Base-by-base conservation (phyloP, 2,329 filamentous ascomycete species). In the Scedosporium dehoogii region DNA sequence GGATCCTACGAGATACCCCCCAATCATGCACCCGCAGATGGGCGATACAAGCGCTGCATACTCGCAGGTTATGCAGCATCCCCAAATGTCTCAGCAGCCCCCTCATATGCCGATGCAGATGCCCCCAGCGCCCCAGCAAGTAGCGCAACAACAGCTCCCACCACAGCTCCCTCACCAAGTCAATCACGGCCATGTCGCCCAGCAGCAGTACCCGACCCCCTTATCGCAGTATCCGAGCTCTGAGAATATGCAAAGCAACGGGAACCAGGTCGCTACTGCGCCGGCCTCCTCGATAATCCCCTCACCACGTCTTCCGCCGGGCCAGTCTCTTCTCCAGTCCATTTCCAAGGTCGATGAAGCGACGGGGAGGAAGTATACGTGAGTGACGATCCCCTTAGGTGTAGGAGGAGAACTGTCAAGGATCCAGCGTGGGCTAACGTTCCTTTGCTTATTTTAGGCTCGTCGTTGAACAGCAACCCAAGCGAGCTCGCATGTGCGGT, bases 401-500 rank as follows among this genome's bases (percentile, higher is more conserved):
- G 48, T 14, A 6, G 41, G 29, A 4, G 21, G 2, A 29, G 41
- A 21, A 18, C 5, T 25, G 46, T 48, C 23, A 14, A 7, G 3
- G n/a, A 4, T 56, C 51, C 5, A 38, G 10, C 4, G 14, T 14
- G n/a, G 16, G 27, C 55, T 33, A 27, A 33, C 55, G 3, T 16
- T 23, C 6, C 51, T 56, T 12, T 25, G 18, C 53, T 42, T 42
- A 10, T 38, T 62, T 64, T 67, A 89, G 86, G 65, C 82, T 96
- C 59, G 80, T 87, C 67, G 91, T 97, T 64, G 86, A 90, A 67
- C 94, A 99, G 77, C 92, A 97, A 74, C 94, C 94, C 59, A 83
- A 91, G 69, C 86, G 94, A 69, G 94, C 94, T 67, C 90, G 94
- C 65, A 97, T 97, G 94, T 99, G 94, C 78, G 94, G 94, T 6